These are phyloP conservation scores for Phytophthora rubi DNA, from an alignment of 352 stramenopile species.

Conservation along the genomic window DNA sequence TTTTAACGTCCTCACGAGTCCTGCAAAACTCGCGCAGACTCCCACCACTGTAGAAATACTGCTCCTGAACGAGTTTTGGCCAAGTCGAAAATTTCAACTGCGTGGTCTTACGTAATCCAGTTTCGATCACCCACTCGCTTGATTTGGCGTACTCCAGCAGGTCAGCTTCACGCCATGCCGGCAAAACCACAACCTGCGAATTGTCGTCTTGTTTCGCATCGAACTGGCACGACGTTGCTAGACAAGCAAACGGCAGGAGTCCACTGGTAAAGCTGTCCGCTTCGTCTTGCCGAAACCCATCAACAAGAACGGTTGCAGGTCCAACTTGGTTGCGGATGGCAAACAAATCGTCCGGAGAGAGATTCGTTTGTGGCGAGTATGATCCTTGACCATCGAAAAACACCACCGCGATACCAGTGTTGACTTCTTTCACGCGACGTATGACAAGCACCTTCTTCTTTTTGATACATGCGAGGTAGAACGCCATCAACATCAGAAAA, in stretches of 20 bases:
- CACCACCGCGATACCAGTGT: constrained; percentile 4
- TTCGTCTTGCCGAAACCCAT: constrained; percentile 8
- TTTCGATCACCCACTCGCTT: constrained; percentile 26
- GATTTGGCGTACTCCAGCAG: constrained; percentile 30
- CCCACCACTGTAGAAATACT: constrained; percentile 35
- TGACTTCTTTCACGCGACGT: constrained; percentile 8
- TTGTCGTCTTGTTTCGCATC: constrained; percentile 28
- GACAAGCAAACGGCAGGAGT: constrained; percentile 12
- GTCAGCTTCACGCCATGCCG: constrained; percentile 23
- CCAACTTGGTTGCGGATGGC: constrained; percentile 1
- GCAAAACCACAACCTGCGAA: constrained; percentile 32
- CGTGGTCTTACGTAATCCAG: constrained; percentile 21
- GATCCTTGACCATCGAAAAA: constrained; percentile 10
- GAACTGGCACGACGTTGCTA: constrained; percentile 33
- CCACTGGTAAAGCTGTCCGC: background rate
- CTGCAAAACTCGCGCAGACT: constrained; percentile 33
- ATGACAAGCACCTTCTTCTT: constrained; percentile 27
- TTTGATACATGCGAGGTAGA: constrained; percentile 29
- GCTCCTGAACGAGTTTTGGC: constrained; percentile 23
- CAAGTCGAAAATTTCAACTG: constrained; percentile 1
- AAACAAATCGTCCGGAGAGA: background rate
- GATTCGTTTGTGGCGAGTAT: constrained; percentile 1
- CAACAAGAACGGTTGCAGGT: constrained; percentile 10
- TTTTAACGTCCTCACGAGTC: background rate
- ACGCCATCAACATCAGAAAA: constrained; percentile 31